Base-by-base conservation (phyloP, 768 basidiomycete species). In the Sutorius australiensis region DNA sequence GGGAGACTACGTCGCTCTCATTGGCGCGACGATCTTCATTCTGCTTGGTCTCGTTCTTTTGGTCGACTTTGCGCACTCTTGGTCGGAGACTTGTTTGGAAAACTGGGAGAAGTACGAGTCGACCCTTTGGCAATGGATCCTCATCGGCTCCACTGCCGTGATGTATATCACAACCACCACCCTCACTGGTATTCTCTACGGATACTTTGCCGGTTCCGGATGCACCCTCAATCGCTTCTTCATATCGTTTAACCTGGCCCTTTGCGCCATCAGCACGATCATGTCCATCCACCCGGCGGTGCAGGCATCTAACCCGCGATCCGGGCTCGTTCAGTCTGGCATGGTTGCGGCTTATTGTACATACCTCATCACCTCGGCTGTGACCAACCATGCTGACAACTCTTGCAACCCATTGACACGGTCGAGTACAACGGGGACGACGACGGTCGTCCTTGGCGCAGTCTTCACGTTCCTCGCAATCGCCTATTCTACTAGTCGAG, bases 331-430 rank as follows among this genome's bases (percentile, higher is more conserved):
- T 1, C 97, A 98, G 66, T 86, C 92, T 7, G 86, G 89, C 42
- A 95, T 98, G 89, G 95, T 99, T n/a, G 90, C 91, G 4, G 91
- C 86, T 2, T 99, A 99, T 69, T 97, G 92, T 74, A 93, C 94
- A 3, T 99, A 99, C 68, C 86, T 99, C 55, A 83, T 92, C 61
- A 88, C 92, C 30, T 94, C 91, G 16, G 97, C 97, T 4, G 84
- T 99, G 53, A 89, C 86, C 56, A 98, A 98, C 66, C 92, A 95
- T 71, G 83, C 83, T 8, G 88, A 95, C 61, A 77, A 82, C 50
- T 73, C 77, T 19, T 99, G 97, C 76, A 98, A 98, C 69, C 97
- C 97, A 0, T 78, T 98, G 10, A 85, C 84, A 44, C 80, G 82
- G 54, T 76, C 77, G 40, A 76, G 74, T 21, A 81, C 81, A 44